Evolutionary conservation across 192 early-diverging fungal species (phyloP), one percentile per base, ranked within the genome.

Genomic region (Entophlyctis luteolus): DNA sequence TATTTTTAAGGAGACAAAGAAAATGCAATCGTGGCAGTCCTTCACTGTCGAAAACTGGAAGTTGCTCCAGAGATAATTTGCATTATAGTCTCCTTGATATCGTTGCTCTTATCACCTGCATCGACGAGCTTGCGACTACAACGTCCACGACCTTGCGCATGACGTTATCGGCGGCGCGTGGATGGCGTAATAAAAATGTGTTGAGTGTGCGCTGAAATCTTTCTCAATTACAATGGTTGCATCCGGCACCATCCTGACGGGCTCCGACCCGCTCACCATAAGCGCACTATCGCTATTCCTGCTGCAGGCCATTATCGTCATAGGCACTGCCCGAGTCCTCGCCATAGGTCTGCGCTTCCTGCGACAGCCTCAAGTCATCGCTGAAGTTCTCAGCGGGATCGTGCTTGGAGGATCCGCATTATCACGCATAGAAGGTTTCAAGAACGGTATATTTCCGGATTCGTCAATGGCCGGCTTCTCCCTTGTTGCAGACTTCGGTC

Each of bases 391-490:
- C 25, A 90, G 89, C 22, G 60, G 57, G 6, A 74, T 75, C 14
- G 46, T 95, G 1, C 83, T 96, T 4, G 96, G 96, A 0, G 93
- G 92, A 1, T 89, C 93, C 1, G 91, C 84, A 1, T 79, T 96
- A 31, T 90, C 91, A 2, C 82, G 79, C 36, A 91, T 90, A 53
- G 81, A 84, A n/a, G 78, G 71, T 3, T 93, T 86, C 68, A 71
- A 65, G 39, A 59, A 63, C 22, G 83, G 80, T 22, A 81, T 96
- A 6, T 94, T 96, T 68, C 86, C 89, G 28, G 25, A 68, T 0
- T 55, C 29, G 1, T 92, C 92, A 1, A 53, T 91, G n/a, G 75
- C 81, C 6, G 80, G 82, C 48, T 67, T 95, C 16, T 88, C 81
- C 38, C 72, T 92, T 25, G 79, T 91, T 16, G 83, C 92, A 8